Evolutionary conservation across 164 flowering plant species (phyloP), one percentile per base, ranked within the genome.

Genomic region (Cinnamomum micranthum): DNA sequence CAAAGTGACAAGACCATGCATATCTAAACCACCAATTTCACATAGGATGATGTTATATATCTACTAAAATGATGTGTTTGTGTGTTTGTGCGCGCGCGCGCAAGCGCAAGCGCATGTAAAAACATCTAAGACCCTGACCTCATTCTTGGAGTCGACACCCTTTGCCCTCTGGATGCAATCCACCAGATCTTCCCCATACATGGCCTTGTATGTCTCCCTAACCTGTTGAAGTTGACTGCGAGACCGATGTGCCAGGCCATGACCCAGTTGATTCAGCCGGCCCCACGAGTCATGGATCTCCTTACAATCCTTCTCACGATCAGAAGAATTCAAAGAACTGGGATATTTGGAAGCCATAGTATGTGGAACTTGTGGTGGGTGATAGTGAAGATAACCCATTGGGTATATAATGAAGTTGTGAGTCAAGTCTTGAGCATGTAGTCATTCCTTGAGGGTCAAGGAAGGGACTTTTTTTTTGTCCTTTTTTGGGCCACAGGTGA

Each of bases 151-250:
- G 75, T 76, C 68, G 31, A 25, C 60, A 19, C 17, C 28, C n/a
- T 73, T 28, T 27, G 50, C 64, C 28, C 41, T 75, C 31, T 81
- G 82, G 12, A 89, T 83, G 65, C 28, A 71, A 27, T 71, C 59
- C 13, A 78, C 33, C 27, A 85, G 65, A 62, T 85, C 93, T 69
- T 88, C 87, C 4, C 88, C 88, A 65, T 87, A 86, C 83, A 90
- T 80, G 63, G 73, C 75, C 80, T 15, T 81, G 81, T 87, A 90
- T 17, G 84, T 87, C 72, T 85, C 85, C 70, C 88, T 80, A 9
- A 88, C 78, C 63, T 83, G 78, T 47, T 69, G 83, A 23, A 88
- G 72, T 65, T 87, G 85, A 13, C 60, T 63, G 15, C 65, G 77
- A 33, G 80, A 77, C 69, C 81, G 74, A 24, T 77, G 20, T 22